Evolutionary conservation across 495 filamentous ascomycete species (phyloP).

Genomic region (Xylaria telfairii): DNA sequence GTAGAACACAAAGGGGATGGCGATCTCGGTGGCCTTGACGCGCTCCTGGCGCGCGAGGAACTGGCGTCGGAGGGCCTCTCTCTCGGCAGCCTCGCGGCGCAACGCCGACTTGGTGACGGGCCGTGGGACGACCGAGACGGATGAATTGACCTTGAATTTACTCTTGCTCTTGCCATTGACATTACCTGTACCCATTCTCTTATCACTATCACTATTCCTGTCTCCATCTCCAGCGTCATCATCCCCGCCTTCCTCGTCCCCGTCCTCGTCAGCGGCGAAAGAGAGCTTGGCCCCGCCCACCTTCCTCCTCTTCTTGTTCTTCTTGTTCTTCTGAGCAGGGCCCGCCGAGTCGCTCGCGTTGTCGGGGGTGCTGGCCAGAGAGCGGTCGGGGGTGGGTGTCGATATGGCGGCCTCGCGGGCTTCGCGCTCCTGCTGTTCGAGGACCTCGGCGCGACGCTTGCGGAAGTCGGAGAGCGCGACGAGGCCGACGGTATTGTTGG

Average conservation of each 20-base stretch:
- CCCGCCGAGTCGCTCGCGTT: conserved; percentile 41
- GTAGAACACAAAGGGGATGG: conserved; percentile 96
- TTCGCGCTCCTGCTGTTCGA: conserved; percentile 89
- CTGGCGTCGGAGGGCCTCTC: conserved; percentile 83
- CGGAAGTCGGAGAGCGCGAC: conserved; percentile 94
- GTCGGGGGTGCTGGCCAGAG: conserved; percentile 48
- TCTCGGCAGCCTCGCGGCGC: conserved; percentile 77
- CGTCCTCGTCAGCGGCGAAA: conserved; percentile 44
- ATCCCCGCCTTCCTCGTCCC: conserved; percentile 62
- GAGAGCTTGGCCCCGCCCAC: not conserved
- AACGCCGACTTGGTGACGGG: conserved; percentile 85
- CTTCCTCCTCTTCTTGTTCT: not conserved
- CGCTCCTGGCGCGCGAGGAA: conserved; percentile 83
- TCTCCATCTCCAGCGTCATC: no score
- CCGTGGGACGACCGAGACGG: conserved; percentile 73
- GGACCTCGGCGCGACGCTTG: conserved; percentile 91
- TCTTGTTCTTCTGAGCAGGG: conserved; percentile 46
- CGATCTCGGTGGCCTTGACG: conserved; percentile 87
- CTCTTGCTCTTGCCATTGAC: conserved; percentile 32
- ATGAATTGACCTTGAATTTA: conserved; percentile 65
- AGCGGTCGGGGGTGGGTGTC: conserved; percentile 47
- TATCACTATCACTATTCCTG: conserved; percentile 57
- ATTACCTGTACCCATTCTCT: conserved; percentile 24
- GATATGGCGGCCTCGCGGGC: conserved; percentile 65
- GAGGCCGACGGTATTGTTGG: conserved; percentile 89